These are phyloP conservation scores for Nakaseomyces sp. DNA, from an alignment of 1,139 yeast genomes.

Conservation along the genomic window DNA sequence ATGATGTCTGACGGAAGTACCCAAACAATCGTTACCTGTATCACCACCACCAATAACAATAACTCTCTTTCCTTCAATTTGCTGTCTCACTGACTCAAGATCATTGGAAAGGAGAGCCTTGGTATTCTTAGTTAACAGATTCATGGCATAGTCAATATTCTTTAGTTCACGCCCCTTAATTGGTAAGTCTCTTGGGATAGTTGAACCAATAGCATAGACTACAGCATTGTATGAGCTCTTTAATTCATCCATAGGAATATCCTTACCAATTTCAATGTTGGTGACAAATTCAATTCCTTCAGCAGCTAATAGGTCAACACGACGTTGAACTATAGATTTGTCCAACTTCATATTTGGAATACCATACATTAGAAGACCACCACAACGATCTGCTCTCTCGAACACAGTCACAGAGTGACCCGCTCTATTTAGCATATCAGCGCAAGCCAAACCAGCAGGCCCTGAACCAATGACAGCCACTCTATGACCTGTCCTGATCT, in stretches of 20 bases:
- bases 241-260: slow-evolving; percentile 61
- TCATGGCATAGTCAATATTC: slow-evolving; percentile 93
- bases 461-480: slow-evolving; percentile 93
- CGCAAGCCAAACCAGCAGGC: slow-evolving; percentile 93
- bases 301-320: slow-evolving; percentile 81
- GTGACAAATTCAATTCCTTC: slow-evolving; percentile 81
- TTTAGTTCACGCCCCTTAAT: slow-evolving; percentile 89
- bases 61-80: slow-evolving; percentile 77
- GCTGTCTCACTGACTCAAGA: slow-evolving; percentile 64
- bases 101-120: slow-evolving; percentile 78
- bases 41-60: slow-evolving; percentile 99
- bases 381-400: slow-evolving; percentile 91
- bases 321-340: slow-evolving; percentile 83
- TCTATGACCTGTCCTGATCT: slow-evolving; percentile 68
- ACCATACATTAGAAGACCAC: slow-evolving; percentile 97
- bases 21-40: slow-evolving; percentile 98
- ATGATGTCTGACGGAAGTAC: slow-evolving; percentile 95
- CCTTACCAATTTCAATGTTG: slow-evolving; percentile 77
- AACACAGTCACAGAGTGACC: slow-evolving; percentile 88
- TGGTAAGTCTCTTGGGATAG: slow-evolving; percentile 89
- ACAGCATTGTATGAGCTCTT: slow-evolving; percentile 67
- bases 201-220: slow-evolving; percentile 88
- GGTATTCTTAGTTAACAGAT: slow-evolving; percentile 79
- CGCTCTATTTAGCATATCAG: slow-evolving; percentile 93
- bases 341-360: slow-evolving; percentile 98